A percentile compares a stretch with the other conserved stretches of the same genome.
These are phyloP conservation scores for Nepenthes mirabilis DNA, from an alignment of 148 eudicot genomes.

Conservation along the genomic window DNA sequence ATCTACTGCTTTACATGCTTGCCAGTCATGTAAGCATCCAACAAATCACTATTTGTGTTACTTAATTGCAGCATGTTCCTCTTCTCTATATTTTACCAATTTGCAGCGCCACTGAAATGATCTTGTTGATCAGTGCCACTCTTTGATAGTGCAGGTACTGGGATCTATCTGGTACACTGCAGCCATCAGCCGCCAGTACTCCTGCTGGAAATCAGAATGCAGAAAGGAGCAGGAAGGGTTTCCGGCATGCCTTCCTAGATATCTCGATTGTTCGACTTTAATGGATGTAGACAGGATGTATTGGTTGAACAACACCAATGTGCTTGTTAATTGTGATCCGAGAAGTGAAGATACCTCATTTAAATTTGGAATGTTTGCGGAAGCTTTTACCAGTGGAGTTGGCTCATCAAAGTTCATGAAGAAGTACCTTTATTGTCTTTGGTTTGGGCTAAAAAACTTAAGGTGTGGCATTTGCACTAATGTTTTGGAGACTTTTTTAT, in stretches of 20 bases:
- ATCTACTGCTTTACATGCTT: slow-evolving; percentile 72
- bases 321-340: slow-evolving; percentile 49
- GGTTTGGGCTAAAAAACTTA: slow-evolving; percentile 82
- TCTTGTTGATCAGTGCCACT: not conserved
- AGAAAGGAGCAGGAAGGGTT: slow-evolving; percentile 17
- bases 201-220: slow-evolving; percentile 71
- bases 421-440: slow-evolving; percentile 79
- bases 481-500: not conserved
- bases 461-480: slow-evolving; percentile 29
- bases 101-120: not conserved
- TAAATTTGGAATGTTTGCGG: slow-evolving; percentile 78
- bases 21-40: slow-evolving; percentile 76
- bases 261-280: slow-evolving; percentile 48
- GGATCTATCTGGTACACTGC: slow-evolving; percentile 88
- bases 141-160: slow-evolving; percentile 40
- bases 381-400: slow-evolving; percentile 68
- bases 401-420: slow-evolving; percentile 45
- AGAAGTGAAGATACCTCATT: slow-evolving; percentile 44
- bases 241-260: slow-evolving; percentile 33
- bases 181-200: slow-evolving; percentile 69
- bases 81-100: not conserved
- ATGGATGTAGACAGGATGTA: slow-evolving; percentile 24
- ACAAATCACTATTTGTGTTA: not conserved
- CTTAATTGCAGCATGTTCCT: not conserved
- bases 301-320: slow-evolving; percentile 51